These are phyloP conservation scores for Dillenia turbinata DNA, from an alignment of 164 flowering plant species.

Conservation along the genomic window DNA sequence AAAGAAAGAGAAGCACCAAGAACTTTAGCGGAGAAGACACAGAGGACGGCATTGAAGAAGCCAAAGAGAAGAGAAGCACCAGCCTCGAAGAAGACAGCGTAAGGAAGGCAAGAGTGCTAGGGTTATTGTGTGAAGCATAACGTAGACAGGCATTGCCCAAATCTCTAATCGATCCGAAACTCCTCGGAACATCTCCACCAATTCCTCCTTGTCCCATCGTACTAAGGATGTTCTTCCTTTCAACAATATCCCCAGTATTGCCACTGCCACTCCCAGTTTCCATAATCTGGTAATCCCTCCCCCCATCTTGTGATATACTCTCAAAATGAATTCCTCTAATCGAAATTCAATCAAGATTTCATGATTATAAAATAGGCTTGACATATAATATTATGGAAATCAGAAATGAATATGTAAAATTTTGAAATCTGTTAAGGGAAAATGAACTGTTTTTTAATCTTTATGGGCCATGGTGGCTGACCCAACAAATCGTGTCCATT, in stretches of 20 bases:
- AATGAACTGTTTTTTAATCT: too few species aligned
- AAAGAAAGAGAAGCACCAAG: constrained; percentile 89
- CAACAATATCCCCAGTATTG: constrained; percentile 13
- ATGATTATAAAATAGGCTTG: too few species aligned
- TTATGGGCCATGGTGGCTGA: too few species aligned
- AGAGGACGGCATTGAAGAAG: constrained; percentile 67
- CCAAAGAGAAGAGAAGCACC: constrained; percentile 88
- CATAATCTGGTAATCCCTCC: neutral
- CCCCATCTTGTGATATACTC: too few species aligned
- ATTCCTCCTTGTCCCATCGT: constrained; percentile 46
- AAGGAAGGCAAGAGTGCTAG: constrained; percentile 84
- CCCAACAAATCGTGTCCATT: too few species aligned
- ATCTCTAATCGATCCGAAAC: constrained; percentile 58
- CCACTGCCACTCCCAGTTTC: constrained; percentile 17
- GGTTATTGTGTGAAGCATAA: constrained; percentile 63
- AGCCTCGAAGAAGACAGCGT: constrained; percentile 89
- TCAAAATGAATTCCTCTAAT: too few species aligned
- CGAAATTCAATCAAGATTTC: too few species aligned
- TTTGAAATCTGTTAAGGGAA: too few species aligned
- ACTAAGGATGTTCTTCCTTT: constrained; percentile 12
- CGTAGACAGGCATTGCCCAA: constrained; percentile 91
- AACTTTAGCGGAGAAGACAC: constrained; percentile 87
- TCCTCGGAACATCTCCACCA: constrained; percentile 24
- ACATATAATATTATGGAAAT: too few species aligned
- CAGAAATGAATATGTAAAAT: too few species aligned